Conservation (phyloP, 768 basidiomycete species). For the Lactarius hatsudake region DNA sequence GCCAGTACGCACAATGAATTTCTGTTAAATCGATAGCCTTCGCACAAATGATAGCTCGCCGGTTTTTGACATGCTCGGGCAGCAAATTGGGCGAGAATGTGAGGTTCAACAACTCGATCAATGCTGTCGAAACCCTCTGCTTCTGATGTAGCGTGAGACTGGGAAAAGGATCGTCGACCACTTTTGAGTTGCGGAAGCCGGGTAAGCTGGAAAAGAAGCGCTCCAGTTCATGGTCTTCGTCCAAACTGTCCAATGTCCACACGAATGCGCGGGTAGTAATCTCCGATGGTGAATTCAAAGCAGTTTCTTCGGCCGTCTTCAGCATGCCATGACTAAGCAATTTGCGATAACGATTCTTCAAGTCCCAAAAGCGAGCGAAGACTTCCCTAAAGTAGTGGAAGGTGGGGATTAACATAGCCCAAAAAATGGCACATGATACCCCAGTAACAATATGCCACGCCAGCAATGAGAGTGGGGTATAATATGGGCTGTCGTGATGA, state of each 20-base stretch:
- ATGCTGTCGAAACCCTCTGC: background rate
- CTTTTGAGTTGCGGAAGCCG: background rate
- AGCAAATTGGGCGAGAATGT: background rate
- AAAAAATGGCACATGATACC: no score
- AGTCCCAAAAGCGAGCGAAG: no score
- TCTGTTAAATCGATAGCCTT: background rate
- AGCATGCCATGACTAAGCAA: background rate
- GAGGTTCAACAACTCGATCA: background rate
- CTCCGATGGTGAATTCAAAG: background rate
- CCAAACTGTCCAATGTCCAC: background rate
- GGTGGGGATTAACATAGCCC: no score
- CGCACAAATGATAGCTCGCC: background rate
- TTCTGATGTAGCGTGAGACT: background rate
- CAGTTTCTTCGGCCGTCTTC: background rate
- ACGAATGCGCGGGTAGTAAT: background rate
- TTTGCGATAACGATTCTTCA: no score
- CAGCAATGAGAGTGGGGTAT: background rate
- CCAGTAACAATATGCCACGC: background rate
- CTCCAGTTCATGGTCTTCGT: background rate
- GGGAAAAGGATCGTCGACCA: background rate
- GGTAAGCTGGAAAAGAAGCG: background rate
- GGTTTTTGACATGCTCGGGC: background rate
- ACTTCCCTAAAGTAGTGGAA: background rate
- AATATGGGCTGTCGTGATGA: background rate
- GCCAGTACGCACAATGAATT: background rate